Conservation (phyloP, 441 rosid genomes). For the Arabidopsis hybrid region DNA sequence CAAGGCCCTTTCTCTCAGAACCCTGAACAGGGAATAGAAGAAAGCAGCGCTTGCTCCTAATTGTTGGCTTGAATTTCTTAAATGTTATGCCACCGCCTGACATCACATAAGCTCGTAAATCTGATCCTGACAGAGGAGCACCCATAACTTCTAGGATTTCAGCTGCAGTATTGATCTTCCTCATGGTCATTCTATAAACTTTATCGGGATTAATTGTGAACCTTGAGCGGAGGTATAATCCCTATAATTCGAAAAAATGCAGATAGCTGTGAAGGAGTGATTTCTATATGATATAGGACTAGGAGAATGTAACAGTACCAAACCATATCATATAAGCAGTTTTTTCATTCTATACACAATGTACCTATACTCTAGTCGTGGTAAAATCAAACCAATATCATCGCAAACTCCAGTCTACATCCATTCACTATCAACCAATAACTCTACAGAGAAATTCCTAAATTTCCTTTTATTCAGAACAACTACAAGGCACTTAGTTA, state of each 20-base stretch:
- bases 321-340: conserved; percentile 17
- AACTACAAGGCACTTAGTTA: not conserved
- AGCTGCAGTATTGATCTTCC: conserved; percentile 86
- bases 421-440: not conserved
- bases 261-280: conserved; percentile 10
- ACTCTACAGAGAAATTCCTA: not conserved
- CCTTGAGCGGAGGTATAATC: conserved; percentile 82
- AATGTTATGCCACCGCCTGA: conserved; percentile 85
- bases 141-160: conserved; percentile 98
- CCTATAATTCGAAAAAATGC: conserved; percentile 49
- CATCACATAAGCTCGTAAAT: conserved; percentile 94
- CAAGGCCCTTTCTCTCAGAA: conserved; percentile 88
- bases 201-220: conserved; percentile 88
- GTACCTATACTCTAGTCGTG: conserved; percentile 16
- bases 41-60: conserved; percentile 86
- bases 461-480: not conserved
- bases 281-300: not conserved
- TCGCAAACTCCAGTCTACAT: not conserved
- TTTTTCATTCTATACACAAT: not conserved
- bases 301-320: not conserved
- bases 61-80: conserved; percentile 74
- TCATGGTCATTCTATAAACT: conserved; percentile 93
- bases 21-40: conserved; percentile 91
- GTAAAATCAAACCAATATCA: not conserved
- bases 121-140: conserved; percentile 89